Conservation (phyloP, 225 moss, liverwort and hornwort genomes). For the Physcomitrium patens region DNA sequence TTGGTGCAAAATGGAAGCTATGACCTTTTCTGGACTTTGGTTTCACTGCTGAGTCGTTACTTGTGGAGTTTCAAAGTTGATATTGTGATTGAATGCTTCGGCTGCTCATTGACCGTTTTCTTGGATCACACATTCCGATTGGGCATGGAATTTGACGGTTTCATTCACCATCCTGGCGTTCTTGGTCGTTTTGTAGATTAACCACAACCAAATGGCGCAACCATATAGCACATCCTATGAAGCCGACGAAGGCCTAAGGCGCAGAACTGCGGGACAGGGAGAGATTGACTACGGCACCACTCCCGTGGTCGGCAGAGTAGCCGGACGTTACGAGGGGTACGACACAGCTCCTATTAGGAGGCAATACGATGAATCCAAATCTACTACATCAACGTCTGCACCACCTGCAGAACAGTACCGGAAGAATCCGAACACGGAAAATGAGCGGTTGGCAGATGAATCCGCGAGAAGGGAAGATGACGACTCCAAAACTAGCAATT, state of each 20-base stretch:
- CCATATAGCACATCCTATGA: not conserved
- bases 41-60: no score
- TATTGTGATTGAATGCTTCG: no score
- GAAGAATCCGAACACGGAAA: constrained; percentile 27
- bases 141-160: no score
- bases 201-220: constrained; percentile 33
- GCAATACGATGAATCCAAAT: not conserved
- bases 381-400: not conserved
- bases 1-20: no score
- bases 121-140: no score
- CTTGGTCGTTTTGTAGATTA: constrained; percentile 18
- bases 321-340: constrained; percentile 32
- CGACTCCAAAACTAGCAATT: not conserved
- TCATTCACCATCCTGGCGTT: no score
- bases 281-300: not conserved
- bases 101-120: no score
- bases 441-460: constrained; percentile 29
- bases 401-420: not conserved
- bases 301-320: constrained; percentile 28
- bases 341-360: not conserved
- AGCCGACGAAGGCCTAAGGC: not conserved
- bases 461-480: constrained; percentile 37
- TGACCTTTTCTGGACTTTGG: no score
- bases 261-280: constrained; percentile 14
- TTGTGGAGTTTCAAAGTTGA: no score